phyloP scores from a whole-genome alignment of 2,329 filamentous ascomycete genomes.

The Fusarium scirpi region DNA sequence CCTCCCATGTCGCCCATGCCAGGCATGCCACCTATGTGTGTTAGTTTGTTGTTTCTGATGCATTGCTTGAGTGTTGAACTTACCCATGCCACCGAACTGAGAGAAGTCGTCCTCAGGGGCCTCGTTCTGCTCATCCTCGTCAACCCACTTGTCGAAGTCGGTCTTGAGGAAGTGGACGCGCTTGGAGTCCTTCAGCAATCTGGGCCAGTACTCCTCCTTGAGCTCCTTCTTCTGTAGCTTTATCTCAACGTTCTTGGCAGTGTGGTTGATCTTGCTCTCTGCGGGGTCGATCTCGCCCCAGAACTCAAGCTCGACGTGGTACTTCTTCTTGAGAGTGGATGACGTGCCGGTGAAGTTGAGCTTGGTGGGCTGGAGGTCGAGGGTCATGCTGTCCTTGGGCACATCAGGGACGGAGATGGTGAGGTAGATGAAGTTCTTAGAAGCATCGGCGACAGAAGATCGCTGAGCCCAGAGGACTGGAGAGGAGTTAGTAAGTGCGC shows the following conservation, averaged over 20 bases:
- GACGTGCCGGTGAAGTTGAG: constrained; percentile 88
- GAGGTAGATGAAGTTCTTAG: constrained; percentile 95
- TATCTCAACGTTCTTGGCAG: constrained; percentile 86
- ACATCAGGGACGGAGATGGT: constrained; percentile 92
- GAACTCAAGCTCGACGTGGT: constrained; percentile 87
- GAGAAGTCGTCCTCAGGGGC: constrained; percentile 83
- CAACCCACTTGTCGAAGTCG: constrained; percentile 99
- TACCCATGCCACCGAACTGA: constrained; percentile 74
- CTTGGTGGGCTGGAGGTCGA: constrained; percentile 82
- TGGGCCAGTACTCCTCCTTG: constrained; percentile 94
- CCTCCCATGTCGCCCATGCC: constrained; percentile 61
- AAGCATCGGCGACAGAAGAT: constrained; percentile 80
- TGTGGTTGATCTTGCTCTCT: constrained; percentile 89
- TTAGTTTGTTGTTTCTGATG: constrained; percentile 2
- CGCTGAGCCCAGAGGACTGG: constrained; percentile 98
- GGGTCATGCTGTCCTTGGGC: constrained; percentile 77
- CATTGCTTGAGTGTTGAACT: constrained; percentile 47
- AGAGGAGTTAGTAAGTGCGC: constrained; percentile 17
- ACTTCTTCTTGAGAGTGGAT: constrained; percentile 85
- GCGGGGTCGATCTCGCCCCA: constrained; percentile 90
- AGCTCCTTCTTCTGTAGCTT: constrained; percentile 98
- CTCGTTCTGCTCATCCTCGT: constrained; percentile 98
- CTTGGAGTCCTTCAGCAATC: constrained; percentile 89
- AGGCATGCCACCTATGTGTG: constrained; percentile 63
- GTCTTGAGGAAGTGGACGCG: constrained; percentile 98